Base-by-base conservation (phyloP, 2,329 filamentous ascomycete species). In the Coniella vitis region DNA sequence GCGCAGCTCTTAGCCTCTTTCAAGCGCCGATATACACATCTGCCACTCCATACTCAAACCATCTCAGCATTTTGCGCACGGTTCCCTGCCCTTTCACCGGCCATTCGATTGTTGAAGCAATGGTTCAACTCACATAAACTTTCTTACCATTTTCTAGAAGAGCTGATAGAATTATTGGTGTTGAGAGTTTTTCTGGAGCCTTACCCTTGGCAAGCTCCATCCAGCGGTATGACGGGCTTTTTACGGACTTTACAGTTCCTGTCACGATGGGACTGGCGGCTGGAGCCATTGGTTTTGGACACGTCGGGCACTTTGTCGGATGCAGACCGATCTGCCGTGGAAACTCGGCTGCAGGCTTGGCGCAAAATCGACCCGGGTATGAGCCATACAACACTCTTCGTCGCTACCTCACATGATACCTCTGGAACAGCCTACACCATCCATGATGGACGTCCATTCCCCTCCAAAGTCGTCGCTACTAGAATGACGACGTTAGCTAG, bases 101-200 rank as follows among this genome's bases (percentile, higher is more conserved):
- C 90, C 0, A 87, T 96, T 54, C 83, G 91, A 16, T 73, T 97
- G 2, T 75, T 87, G 38, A 97, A 97, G 70, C 79, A 83, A 60
- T 98, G 93, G 93, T 93, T 95, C 65, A 78, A 81, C 55, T 76
- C 78, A 2, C 93, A 98, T 64, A 83, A 94, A 56, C 79, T 98
- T 8, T 72, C 79, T 4, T 76, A 75, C 13, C 87, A 96, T 63
- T 75, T 97, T 57, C 74, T 77, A 25, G 82, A 88, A 31, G 89
- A 95, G 63, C 71, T 95, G 39, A 77, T 96, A 52, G 93, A 98
- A 68, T 77, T 98, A 14, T 70, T 96, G 42, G 86, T 84, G 12
- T 75, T 86, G 3, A 83, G 83, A 45, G 80, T 82, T 14, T 98
- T 97, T 69, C 71, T 93, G 8, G 80, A 86, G 42, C 86, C 90